Evolutionary conservation across 176 grass and related monocot species (phyloP), one percentile per base, ranked within the genome.

Genomic region (Hordeum marinum): DNA sequence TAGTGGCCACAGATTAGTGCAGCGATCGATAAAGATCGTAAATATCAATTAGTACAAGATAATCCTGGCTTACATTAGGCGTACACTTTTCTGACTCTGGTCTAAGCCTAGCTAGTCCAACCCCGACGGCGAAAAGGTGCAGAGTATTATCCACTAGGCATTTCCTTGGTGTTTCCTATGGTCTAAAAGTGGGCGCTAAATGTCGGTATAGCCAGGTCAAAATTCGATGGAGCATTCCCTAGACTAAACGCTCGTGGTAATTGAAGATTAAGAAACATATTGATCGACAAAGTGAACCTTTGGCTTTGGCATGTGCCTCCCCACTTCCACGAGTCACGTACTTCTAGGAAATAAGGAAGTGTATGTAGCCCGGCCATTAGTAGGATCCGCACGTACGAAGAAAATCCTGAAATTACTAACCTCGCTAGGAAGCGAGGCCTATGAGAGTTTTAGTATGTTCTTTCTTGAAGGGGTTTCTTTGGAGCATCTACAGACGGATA

Each of bases 191-290:
- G 36, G 36, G 64, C 24, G 4, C 50, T 85, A 67, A 67, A 32
- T n/a, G 13, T 59, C 7, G 50, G 24, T 18, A 52, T 24, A 63
- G 32, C 42, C 57, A 5, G 42, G 72, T 82, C 83, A 78, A 82
- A 72, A 31, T 86, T 36, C 61, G 76, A 48, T 39, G 37, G 15
- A 54, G 50, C 50, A 5, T 17, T n/a, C 39, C 15, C 59, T 58
- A 27, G 70, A 73, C 27, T 46, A 27, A 74, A 79, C 48, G 63
- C 80, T 83, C 29, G 8, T 88, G 54, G 65, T 84, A 79, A 68
- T 37, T 81, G 77, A 60, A 75, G 52, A 68, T 23, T 20, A 65
- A n/a, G 4, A 68, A 63, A 7, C 54, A 83, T 14, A 23, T 45
- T 10, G 39, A 21, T 13, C 34, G 82, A 29, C n/a, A 83, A 29